Evolutionary conservation across 768 basidiomycete species (phyloP).

Genomic region (Peribolospora kevripleyi): DNA sequence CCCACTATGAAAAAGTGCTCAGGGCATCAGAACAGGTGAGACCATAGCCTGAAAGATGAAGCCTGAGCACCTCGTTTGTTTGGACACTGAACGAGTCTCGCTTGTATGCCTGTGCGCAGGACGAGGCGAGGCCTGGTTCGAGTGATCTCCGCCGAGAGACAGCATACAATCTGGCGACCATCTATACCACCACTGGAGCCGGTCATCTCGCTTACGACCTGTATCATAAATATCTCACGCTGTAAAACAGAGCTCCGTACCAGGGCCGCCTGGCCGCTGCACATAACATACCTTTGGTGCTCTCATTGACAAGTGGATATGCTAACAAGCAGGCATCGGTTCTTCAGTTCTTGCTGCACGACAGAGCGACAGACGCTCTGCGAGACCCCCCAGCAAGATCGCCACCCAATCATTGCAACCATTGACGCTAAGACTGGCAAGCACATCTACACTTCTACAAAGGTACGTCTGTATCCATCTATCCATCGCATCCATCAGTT

Average conservation of each 20-base stretch:
- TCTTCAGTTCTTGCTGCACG: no score
- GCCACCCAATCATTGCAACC: no score
- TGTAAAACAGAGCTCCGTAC: conserved; percentile 17
- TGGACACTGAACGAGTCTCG: not conserved
- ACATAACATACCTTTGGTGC: no score
- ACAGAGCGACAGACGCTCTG: no score
- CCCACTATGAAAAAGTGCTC: conserved; percentile 59
- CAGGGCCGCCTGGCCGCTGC: no score
- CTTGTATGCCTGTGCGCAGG: not conserved
- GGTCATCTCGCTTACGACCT: conserved; percentile 41
- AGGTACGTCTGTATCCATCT: no score
- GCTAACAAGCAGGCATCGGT: no score
- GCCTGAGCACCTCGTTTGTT: not conserved
- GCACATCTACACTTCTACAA: no score
- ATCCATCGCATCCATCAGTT: no score
- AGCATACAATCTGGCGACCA: conserved; percentile 64
- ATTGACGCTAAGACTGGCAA: no score
- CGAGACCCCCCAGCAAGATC: no score
- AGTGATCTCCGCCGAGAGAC: conserved; percentile 45
- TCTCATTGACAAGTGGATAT: no score
- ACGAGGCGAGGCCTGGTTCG: conserved; percentile 2
- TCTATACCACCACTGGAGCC: conserved; percentile 58
- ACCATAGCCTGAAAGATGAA: not conserved
- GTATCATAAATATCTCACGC: conserved; percentile 58
- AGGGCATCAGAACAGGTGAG: conserved; percentile 29